A percentile compares a stretch with the other conserved stretches of the same genome.
Conservation (phyloP, 805 yeast species). For the Metschnikowia matae region DNA sequence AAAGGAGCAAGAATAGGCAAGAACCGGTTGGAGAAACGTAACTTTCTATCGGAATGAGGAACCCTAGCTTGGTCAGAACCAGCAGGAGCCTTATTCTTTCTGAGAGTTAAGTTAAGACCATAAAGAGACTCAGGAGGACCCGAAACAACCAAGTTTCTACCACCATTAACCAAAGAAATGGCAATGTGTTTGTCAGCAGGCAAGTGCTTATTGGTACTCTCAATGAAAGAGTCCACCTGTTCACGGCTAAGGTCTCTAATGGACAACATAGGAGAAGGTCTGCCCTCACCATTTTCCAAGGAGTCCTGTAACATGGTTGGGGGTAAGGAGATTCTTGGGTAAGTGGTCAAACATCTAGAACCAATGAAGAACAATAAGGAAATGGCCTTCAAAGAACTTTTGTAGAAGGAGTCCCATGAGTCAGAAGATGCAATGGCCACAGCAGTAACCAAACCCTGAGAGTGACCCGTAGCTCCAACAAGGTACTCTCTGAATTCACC, state of each 20-base stretch:
- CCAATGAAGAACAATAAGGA: conserved; percentile 90
- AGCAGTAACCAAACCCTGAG: conserved; percentile 91
- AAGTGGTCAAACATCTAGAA: conserved; percentile 81
- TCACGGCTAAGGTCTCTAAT: conserved; percentile 79
- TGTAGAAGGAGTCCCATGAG: conserved; percentile 80
- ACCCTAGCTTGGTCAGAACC: conserved; percentile 94
- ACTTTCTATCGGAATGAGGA: conserved; percentile 90
- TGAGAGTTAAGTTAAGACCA: conserved; percentile 86
- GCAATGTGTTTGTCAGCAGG: conserved; percentile 88
- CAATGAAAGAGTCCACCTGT: conserved; percentile 76
- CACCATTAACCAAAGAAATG: conserved; percentile 91
- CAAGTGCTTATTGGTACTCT: conserved; percentile 86
- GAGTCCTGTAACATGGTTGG: conserved; percentile 92
- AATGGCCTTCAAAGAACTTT: conserved; percentile 70
- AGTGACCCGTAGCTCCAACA: conserved; percentile 81
- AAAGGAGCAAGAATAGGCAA: conserved; percentile 95
- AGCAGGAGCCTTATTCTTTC: conserved; percentile 91
- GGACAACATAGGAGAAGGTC: conserved; percentile 96
- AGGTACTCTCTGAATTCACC: conserved; percentile 75
- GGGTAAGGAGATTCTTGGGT: conserved; percentile 91
- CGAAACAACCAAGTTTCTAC: conserved; percentile 88
- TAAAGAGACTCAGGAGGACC: conserved; percentile 98
- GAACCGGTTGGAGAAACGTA: conserved; percentile 89
- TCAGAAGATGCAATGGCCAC: conserved; percentile 78
- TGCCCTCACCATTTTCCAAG: conserved; percentile 90